A percentile compares a stretch with the other conserved stretches of the same genome.
Evolutionary conservation across 1,139 yeast genomes (phyloP).

Genomic region (Hemisphaericaspora subhashii): DNA sequence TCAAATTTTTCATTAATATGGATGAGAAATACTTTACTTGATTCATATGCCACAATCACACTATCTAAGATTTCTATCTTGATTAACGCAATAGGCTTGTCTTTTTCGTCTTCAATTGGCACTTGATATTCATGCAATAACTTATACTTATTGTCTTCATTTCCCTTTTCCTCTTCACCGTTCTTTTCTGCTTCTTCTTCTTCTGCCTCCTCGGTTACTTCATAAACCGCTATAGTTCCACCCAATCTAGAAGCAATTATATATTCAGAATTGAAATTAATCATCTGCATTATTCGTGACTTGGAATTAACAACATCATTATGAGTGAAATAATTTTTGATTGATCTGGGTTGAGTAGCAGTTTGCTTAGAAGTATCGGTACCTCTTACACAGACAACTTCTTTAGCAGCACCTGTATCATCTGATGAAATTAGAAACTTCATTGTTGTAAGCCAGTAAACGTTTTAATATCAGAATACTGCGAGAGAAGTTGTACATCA

Average conservation of each 20-base stretch:
- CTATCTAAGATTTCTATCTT: slow-evolving; percentile 30
- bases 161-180: slow-evolving; percentile 4
- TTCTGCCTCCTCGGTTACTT: slow-evolving; percentile 19
- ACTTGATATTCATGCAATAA: slow-evolving; percentile 29
- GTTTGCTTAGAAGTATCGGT: slow-evolving; percentile 69
- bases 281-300: slow-evolving; percentile 24
- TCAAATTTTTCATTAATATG: slow-evolving; percentile 29
- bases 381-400: slow-evolving; percentile 55
- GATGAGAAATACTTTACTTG: slow-evolving; percentile 51
- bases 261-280: slow-evolving; percentile 30
- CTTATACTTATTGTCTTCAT: slow-evolving; percentile 12
- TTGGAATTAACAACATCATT: slow-evolving; percentile 27
- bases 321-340: slow-evolving; percentile 35
- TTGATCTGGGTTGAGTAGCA: slow-evolving; percentile 53
- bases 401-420: slow-evolving; percentile 58
- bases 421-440: slow-evolving; percentile 54
- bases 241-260: slow-evolving; percentile 44
- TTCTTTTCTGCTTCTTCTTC: slow-evolving; percentile 19
- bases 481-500: no score
- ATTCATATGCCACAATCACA: slow-evolving; percentile 43
- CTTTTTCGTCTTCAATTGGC: slow-evolving; percentile 21
- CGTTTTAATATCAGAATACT: no score
- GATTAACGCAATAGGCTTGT: slow-evolving; percentile 35
- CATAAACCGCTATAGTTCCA: slow-evolving; percentile 43
- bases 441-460: no score